These are phyloP conservation scores for Fusarium zealandicum DNA, from an alignment of 2,329 filamentous ascomycete genomes.

Conservation along the genomic window DNA sequence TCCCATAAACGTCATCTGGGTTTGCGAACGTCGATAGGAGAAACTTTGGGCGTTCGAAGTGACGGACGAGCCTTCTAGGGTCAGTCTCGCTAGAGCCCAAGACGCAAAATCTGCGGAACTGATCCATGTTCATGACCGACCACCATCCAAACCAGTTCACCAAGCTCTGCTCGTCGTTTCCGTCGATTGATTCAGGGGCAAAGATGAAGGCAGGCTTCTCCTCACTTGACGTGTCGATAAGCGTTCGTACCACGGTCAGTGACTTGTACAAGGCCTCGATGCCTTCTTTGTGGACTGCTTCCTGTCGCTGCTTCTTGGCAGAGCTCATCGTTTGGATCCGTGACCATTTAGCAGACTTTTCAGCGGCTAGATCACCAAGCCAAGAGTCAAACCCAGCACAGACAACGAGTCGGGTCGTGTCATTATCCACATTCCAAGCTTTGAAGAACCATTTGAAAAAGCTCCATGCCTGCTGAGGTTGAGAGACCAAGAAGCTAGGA, in stretches of 20 bases:
- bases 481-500: conserved; percentile 52
- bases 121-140: conserved; percentile 57
- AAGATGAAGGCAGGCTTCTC: conserved; percentile 49
- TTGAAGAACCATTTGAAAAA: conserved; percentile 49
- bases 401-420: conserved; percentile 41
- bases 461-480: conserved; percentile 45
- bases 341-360: conserved; percentile 21
- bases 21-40: conserved; percentile 45
- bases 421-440: conserved; percentile 21
- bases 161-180: conserved; percentile 67
- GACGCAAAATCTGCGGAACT: conserved; percentile 62
- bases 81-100: conserved; percentile 54
- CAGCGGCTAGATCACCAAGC: conserved; percentile 40
- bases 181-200: conserved; percentile 57
- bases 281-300: conserved; percentile 5
- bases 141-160: conserved; percentile 70
- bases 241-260: conserved; percentile 25
- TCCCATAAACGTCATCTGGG: conserved; percentile 44
- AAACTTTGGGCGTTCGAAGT: conserved; percentile 44
- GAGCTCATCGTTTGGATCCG: neutral
- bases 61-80: conserved; percentile 35
- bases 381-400: conserved; percentile 43
- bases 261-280: conserved; percentile 37
- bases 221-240: conserved; percentile 27
- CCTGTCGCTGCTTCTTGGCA: neutral